Evolutionary conservation across 345 rosid genomes (phyloP), one percentile per base, ranked within the genome.

Genomic region (Brassica carinata): DNA sequence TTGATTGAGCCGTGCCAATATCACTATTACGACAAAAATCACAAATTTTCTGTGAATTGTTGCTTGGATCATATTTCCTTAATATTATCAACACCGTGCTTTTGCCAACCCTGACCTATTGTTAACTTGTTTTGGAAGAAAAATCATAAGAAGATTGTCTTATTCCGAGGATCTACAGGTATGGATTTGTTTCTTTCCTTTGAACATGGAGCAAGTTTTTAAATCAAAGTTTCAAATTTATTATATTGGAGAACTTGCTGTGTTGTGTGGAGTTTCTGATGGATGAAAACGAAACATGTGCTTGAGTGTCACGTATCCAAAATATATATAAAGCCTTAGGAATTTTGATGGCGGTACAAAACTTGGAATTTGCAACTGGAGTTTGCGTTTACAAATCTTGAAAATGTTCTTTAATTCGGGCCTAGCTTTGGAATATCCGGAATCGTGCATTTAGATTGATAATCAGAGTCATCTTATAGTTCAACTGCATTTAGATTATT

Each of bases 1-100:
- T 86, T 87, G 94, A 90, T 90, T 90, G 91, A 89, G 90, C 93
- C 93, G 91, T 80, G 93, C 93, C 89, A 89, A 88, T 89, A 88
- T 89, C 93, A 15, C 69, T 70, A 53, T 69, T 27, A 40, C 5
- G 45, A 7, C 7, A 23, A 59, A 33, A 33, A 4, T 15, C 48
- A 62, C 26, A 33, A 4, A 33, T 18, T 10, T 36, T 18, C 11
- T 67, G 55, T 18, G 71, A 66, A 36, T 27, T 27, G 15, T 66
- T 66, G 8, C 30, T 36, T 18, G 30, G 30, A 27, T 27, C 30
- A 27, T 27, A 27, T 27, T 27, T 27, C 30, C 30, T 27, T 27
- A 27, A 27, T 27, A 27, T 43, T 6, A 68, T 36, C 2, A 36
- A 14, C 10, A 40, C 13, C 34, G 23, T 43, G 58, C 10, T 68